Conservation (phyloP, 225 moss, liverwort and hornwort genomes). For the Bryum argenteum region DNA sequence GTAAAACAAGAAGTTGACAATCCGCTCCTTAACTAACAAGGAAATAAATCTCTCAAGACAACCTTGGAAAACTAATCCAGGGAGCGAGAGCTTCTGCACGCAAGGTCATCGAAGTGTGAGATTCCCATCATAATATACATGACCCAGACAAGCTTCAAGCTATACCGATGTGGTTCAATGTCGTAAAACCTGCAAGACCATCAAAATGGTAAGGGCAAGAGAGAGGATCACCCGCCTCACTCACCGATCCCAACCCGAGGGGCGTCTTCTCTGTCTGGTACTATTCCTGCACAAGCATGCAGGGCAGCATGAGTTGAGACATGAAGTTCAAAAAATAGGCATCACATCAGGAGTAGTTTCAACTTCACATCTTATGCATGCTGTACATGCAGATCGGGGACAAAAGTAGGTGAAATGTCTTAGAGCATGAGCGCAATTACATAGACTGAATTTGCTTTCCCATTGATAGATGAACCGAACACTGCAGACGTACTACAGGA, state of each 20-base stretch:
- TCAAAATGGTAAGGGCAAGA: background rate
- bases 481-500: background rate
- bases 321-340: conserved; percentile 22
- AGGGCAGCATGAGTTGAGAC: conserved; percentile 14
- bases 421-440: background rate
- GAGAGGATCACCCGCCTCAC: background rate
- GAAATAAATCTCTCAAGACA: conserved; percentile 21
- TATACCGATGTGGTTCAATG: conserved; percentile 32
- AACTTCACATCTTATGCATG: background rate
- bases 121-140: conserved; percentile 38
- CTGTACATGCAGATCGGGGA: background rate
- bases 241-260: conserved; percentile 93
- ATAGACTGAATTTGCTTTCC: background rate
- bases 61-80: conserved; percentile 26
- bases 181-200: conserved; percentile 26
- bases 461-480: background rate
- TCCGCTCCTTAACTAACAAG: conserved; percentile 11
- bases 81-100: conserved; percentile 32
- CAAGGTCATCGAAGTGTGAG: conserved; percentile 32
- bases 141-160: conserved; percentile 37
- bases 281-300: conserved; percentile 48
- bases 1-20: background rate
- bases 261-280: conserved; percentile 73
- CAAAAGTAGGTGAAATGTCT: background rate
- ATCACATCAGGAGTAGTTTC: background rate